phyloP scores from a whole-genome alignment of 2,329 filamentous ascomycete genomes.

The Aschersonia sp. region DNA sequence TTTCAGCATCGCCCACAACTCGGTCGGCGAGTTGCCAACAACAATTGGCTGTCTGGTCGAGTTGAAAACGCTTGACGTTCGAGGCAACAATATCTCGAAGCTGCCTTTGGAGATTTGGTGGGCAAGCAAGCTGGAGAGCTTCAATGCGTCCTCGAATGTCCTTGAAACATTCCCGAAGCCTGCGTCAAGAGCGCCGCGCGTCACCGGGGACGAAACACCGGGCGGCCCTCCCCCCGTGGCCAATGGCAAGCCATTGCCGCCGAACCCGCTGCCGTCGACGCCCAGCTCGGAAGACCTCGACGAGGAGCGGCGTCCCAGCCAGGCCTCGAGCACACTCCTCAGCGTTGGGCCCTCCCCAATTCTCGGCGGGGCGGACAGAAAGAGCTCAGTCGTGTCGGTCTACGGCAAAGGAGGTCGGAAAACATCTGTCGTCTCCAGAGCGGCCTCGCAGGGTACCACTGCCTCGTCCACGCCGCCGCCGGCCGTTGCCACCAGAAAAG shows the following conservation, averaged over 20 bases:
- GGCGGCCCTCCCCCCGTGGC: slow-evolving; percentile 16
- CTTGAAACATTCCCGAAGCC: slow-evolving; percentile 84
- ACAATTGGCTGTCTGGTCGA: slow-evolving; percentile 83
- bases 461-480: slow-evolving; percentile 33
- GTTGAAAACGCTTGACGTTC: slow-evolving; percentile 71
- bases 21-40: slow-evolving; percentile 65
- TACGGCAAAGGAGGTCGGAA: slow-evolving; percentile 71
- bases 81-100: slow-evolving; percentile 84
- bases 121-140: slow-evolving; percentile 73
- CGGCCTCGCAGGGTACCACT: slow-evolving; percentile 30
- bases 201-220: slow-evolving; percentile 33
- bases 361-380: slow-evolving; percentile 45
- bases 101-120: slow-evolving; percentile 94
- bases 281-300: slow-evolving; percentile 66
- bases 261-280: slow-evolving; percentile 35
- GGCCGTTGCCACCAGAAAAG: slow-evolving; percentile 50
- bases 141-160: slow-evolving; percentile 93
- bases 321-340: slow-evolving; percentile 62
- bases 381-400: slow-evolving; percentile 72
- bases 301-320: slow-evolving; percentile 64
- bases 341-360: slow-evolving; percentile 64
- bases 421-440: slow-evolving; percentile 65
- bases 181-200: slow-evolving; percentile 51
- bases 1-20: slow-evolving; percentile 88
- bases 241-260: slow-evolving; percentile 25